A percentile compares a stretch with the other conserved stretches of the same genome.
Conservation (phyloP, 2,329 filamentous ascomycete genomes). For the Boeremia exigua region DNA sequence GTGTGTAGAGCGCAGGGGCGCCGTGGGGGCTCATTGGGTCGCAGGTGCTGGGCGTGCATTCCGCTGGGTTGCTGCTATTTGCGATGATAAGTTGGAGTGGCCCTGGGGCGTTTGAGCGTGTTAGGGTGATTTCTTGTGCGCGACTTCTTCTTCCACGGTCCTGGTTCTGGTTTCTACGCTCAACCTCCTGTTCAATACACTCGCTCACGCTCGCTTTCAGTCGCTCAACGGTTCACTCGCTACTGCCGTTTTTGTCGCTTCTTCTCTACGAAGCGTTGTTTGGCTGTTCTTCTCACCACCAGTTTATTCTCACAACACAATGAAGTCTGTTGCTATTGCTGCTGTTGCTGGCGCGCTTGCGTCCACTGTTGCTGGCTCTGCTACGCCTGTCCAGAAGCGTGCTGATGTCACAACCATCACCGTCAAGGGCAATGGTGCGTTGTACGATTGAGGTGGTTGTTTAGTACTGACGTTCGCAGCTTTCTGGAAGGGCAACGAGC, state of each 20-base stretch:
- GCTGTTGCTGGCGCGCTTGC: conserved; percentile 56
- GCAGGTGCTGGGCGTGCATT: no score
- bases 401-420: conserved; percentile 60
- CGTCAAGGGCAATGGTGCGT: conserved; percentile 66
- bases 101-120: no score
- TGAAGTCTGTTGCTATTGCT: conserved; percentile 61
- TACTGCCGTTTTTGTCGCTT: conserved; percentile 13
- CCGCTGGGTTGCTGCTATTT: no score
- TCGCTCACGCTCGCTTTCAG: neutral
- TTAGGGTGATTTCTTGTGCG: no score
- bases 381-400: conserved; percentile 48
- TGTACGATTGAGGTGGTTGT: neutral
- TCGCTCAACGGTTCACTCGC: conserved; percentile 16
- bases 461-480: conserved; percentile 37
- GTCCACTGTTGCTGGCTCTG: conserved; percentile 54
- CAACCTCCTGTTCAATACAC: neutral
- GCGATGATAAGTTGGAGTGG: no score
- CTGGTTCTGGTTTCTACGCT: neutral
- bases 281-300: neutral
- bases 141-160: no score
- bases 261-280: conserved; percentile 6
- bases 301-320: conserved; percentile 38
- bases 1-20: no score
- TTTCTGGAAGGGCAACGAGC: conserved; percentile 67
- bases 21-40: no score